Percentiles rank a stretch among this genome's conserved stretches.
Conservation (phyloP, 768 basidiomycete species). For the Ramaria sp. region DNA sequence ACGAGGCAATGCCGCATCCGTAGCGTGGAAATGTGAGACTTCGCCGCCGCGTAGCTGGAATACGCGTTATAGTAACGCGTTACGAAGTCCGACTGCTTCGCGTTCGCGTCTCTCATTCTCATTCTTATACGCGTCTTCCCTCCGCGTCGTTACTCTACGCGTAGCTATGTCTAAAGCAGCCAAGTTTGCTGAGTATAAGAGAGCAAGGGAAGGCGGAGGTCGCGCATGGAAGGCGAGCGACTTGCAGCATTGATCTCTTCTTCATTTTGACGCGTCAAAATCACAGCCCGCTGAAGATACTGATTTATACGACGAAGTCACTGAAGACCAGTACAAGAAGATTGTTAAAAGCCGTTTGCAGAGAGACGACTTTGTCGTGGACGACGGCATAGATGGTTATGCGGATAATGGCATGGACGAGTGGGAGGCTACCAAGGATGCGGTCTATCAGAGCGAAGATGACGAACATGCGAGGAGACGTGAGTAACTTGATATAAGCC, state of each 20-base stretch:
- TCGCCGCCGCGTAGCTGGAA: background rate
- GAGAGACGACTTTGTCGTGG: slow-evolving; percentile 88
- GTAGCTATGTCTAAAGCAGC: slow-evolving; percentile 21
- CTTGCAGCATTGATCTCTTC: slow-evolving; percentile 13
- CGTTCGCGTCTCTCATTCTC: background rate
- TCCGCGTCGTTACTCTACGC: background rate
- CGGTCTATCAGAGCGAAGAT: slow-evolving; percentile 36
- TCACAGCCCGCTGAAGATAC: slow-evolving; percentile 44
- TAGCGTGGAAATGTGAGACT: background rate
- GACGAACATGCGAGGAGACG: slow-evolving; percentile 12
- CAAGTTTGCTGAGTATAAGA: slow-evolving; percentile 49
- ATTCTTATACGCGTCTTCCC: background rate
- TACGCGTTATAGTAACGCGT: background rate
- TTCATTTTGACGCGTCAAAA: slow-evolving; percentile 7
- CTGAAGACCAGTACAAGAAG: slow-evolving; percentile 77
- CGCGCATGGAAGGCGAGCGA: slow-evolving; percentile 43
- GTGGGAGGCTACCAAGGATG: slow-evolving; percentile 42
- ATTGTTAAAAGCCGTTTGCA: slow-evolving; percentile 79
- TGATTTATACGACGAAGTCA: slow-evolving; percentile 79
- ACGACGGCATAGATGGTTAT: slow-evolving; percentile 86
- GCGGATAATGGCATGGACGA: slow-evolving; percentile 97
- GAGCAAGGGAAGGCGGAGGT: slow-evolving; percentile 46
- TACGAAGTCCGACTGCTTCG: background rate
- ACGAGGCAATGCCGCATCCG: background rate
- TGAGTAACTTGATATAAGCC: background rate